Evolutionary conservation across 306 rosid genomes (phyloP), one percentile per base, ranked within the genome.

Genomic region (Begonia masoniana): DNA sequence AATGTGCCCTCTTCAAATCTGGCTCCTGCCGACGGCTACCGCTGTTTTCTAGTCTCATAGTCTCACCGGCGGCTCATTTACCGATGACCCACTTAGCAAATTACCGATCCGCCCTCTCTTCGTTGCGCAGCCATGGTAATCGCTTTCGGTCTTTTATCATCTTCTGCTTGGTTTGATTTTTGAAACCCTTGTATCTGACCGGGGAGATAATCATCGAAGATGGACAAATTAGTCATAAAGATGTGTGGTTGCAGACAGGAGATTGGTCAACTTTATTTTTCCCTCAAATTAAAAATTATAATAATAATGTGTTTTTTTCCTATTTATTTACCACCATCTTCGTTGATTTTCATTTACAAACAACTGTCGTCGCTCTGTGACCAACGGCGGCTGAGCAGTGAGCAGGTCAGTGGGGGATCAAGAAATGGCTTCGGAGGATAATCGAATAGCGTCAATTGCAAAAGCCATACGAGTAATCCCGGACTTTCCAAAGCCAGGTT

Each of bases 401-500:
- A 58, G 74, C 62, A 63, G 51, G 59, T 53, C 74, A 2, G 43
- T 47, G 58, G 72, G 26, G 57, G 51, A 47, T 51, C 50, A 62
- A 57, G 71, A 31, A 67, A 92, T 92, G 99, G 88, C 96, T 52
- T 67, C 78, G 12, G 62, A 58, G 47, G 97, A 85, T 68, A 72
- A 61, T 35, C 96, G 99, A 63, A 50, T 92, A 12, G 78, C 70
- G 0, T 60, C 56, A 75, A 92, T 86, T 62, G 60, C 96, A 43
- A 71, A 88, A 43, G 68, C 93, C 15, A 92, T 92, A 73, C 76
- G 99, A 24, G 92, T 81, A 67, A 92, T 92, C 63, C 99, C 96
- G 0, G 52, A 92, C 56, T 92, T 92, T 54, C 99, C 99, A 15
- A 92, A 92, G 68, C 93, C 94, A 57, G 99, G 99, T 92, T 31